Conservation (phyloP, 2,329 filamentous ascomycete genomes). For the Fusarium algeriense region DNA sequence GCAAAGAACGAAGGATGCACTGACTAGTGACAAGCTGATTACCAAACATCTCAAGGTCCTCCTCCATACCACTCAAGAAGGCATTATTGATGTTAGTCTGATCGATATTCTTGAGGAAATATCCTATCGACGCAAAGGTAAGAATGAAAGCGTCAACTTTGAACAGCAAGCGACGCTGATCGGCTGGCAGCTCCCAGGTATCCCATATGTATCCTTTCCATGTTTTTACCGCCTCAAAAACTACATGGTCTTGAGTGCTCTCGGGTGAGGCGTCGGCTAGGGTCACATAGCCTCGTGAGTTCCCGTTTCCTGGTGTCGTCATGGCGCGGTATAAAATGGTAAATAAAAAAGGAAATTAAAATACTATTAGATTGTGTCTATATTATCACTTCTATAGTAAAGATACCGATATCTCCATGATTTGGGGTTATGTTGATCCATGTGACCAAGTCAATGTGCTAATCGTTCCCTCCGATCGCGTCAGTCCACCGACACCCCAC, state of each 20-base stretch:
- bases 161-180: background rate
- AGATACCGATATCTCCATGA: background rate
- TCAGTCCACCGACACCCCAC: background rate
- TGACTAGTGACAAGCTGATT: slow-evolving; percentile 7
- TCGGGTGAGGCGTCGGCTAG: background rate
- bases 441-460: slow-evolving; percentile 1
- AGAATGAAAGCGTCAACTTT: slow-evolving; percentile 1
- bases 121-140: background rate
- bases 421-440: background rate
- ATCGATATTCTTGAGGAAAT: slow-evolving; percentile 6
- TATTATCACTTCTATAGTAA: background rate
- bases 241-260: background rate
- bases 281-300: background rate
- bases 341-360: background rate
- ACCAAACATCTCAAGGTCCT: slow-evolving; percentile 1
- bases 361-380: no score
- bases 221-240: background rate
- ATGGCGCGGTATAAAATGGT: background rate
- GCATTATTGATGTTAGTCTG: slow-evolving; percentile 7
- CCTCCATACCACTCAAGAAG: background rate
- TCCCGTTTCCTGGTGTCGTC: background rate
- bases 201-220: slow-evolving; percentile 14
- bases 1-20: background rate
- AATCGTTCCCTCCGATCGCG: slow-evolving; percentile 6
- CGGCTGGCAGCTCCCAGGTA: background rate